Evolutionary conservation across 805 yeast genomes (phyloP), one percentile per base, ranked within the genome.

Genomic region (Candida ovalis): DNA sequence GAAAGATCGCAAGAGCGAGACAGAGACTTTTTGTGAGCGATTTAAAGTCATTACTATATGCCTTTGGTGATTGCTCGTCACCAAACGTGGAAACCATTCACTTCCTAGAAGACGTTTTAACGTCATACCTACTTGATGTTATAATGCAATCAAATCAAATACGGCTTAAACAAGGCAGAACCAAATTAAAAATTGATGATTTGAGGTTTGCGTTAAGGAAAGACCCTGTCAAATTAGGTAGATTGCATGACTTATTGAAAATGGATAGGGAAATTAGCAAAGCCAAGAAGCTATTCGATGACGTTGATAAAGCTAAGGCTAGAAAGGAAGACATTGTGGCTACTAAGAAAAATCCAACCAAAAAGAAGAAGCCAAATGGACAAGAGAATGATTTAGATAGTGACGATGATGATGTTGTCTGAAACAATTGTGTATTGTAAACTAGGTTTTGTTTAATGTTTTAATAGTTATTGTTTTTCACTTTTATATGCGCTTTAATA

Each of bases 1-100:
- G 55, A 28, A 53, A 48, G 42, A 40, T 47, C 8, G 25, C 53
- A 17, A 48, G 48, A 39, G 30, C 51, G 8, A 58, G 58, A 41
- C 62, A 56, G 35, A 59, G 67, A 40, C 57, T 64, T 24, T 72
- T 70, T 53, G 58, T 68, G 23, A 64, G 60, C 42, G 76, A 80
- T 51, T 68, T 83, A 28, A 76, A 78, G 53, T 74, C 86, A 0
- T 62, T 86, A 43, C 64, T 86, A 47, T 86, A 80, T 54, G 90
- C 90, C 0, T 84, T 76, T 62, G 92, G 92, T 1, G 92, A 86
- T 58, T 83, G 78, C 2, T 67, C 77, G n/a, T 74, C 80, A 40
- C 92, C 92, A 1, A 70, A 80, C 40, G 74, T 78, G 12, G 88
- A 84, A 48, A 81, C 88, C 0, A 80, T 82, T 1, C 80, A 81